Conservation (phyloP, 352 stramenopile genomes). For the Phytopythium litorale region DNA sequence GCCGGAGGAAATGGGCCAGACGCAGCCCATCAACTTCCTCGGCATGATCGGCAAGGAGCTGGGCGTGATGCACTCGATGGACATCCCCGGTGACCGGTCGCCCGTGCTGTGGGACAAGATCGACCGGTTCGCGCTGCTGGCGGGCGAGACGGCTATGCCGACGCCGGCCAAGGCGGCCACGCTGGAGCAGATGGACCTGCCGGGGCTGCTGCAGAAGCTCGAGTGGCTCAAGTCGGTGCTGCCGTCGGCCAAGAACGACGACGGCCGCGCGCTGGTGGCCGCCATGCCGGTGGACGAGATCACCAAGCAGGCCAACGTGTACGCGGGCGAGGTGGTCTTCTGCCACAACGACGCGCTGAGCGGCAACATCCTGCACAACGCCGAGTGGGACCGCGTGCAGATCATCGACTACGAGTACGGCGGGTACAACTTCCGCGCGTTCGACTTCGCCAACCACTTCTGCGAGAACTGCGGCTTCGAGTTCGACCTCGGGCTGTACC, state of each 20-base stretch:
- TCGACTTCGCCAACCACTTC: constrained; percentile 95
- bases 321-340: constrained; percentile 84
- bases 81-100: constrained; percentile 55
- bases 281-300: constrained; percentile 59
- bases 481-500: constrained; percentile 85
- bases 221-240: constrained; percentile 82
- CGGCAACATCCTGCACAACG: constrained; percentile 81
- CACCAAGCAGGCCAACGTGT: constrained; percentile 69
- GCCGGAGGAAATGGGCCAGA: constrained; percentile 85
- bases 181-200: constrained; percentile 62
- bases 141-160: constrained; percentile 50
- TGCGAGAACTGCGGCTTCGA: constrained; percentile 94
- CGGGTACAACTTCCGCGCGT: constrained; percentile 91
- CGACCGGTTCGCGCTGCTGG: constrained; percentile 77
- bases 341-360: constrained; percentile 94
- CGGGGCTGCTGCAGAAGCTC: constrained; percentile 54
- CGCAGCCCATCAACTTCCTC: constrained; percentile 73
- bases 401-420: constrained; percentile 97
- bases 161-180: constrained; percentile 55
- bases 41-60: constrained; percentile 86
- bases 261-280: constrained; percentile 55
- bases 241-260: constrained; percentile 61
- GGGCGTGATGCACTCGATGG: constrained; percentile 84
- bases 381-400: constrained; percentile 78
- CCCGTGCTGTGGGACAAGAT: constrained; percentile 81